These are phyloP conservation scores for Tricholoma furcatifolium DNA, from an alignment of 768 basidiomycete species.

Conservation along the genomic window DNA sequence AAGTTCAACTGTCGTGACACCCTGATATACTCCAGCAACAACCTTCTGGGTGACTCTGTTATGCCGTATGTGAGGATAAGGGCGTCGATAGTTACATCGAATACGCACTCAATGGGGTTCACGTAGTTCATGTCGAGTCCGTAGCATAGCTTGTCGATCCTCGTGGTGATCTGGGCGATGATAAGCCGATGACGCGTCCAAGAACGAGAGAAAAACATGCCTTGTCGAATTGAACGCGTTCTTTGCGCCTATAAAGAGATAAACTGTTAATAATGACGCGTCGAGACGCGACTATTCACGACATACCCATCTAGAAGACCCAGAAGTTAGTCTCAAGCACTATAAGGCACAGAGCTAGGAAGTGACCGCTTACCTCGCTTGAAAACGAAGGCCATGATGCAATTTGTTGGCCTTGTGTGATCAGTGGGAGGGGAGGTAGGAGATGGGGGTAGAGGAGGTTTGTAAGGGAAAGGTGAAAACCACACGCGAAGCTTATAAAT, in stretches of 20 bases:
- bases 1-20: conserved; percentile 95
- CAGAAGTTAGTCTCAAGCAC: conserved; percentile 4
- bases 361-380: conserved; percentile 37
- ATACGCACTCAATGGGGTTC: conserved; percentile 86
- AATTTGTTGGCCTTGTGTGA: conserved; percentile 3
- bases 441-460: conserved; percentile 17
- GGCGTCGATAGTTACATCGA: background rate
- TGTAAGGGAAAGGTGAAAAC: conserved; percentile 21
- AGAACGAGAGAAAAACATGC: conserved; percentile 36
- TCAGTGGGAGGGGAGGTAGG: background rate
- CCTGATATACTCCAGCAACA: conserved; percentile 89
- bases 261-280: conserved; percentile 30
- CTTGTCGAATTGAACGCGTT: conserved; percentile 93
- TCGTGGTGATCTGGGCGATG: conserved; percentile 69
- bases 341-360: background rate
- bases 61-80: conserved; percentile 1
- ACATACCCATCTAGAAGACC: conserved; percentile 46
- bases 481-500: conserved; percentile 29
- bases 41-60: conserved; percentile 89
- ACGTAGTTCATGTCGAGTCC: conserved; percentile 92
- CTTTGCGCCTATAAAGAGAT: conserved; percentile 64
- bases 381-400: conserved; percentile 35
- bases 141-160: conserved; percentile 91
- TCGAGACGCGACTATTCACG: conserved; percentile 28
- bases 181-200: conserved; percentile 15